These are phyloP conservation scores for Penicillium sp. DNA, from an alignment of 2,329 filamentous ascomycete species.

Conservation along the genomic window DNA sequence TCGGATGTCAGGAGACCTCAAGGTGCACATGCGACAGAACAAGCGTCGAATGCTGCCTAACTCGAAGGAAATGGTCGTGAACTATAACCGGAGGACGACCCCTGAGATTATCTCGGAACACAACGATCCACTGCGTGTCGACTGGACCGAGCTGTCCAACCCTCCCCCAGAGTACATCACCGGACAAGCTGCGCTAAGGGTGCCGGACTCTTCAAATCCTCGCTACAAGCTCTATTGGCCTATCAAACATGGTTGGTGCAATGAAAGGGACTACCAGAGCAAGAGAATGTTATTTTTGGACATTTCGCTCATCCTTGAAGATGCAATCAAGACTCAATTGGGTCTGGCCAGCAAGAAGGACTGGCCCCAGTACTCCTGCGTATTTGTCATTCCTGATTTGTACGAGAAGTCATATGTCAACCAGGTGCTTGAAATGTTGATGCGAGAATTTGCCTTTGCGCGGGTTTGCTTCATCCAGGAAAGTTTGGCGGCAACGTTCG, in stretches of 20 bases:
- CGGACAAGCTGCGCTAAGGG: constrained; percentile 75
- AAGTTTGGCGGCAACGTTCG: constrained; percentile 90
- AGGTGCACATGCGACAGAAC: constrained; percentile 84
- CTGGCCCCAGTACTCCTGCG: constrained; percentile 88
- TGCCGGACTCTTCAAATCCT: constrained; percentile 84
- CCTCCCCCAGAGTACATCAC: constrained; percentile 75
- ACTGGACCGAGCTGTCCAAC: constrained; percentile 81
- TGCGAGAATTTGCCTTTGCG: constrained; percentile 86
- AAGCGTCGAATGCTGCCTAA: constrained; percentile 96
- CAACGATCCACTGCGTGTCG: constrained; percentile 88
- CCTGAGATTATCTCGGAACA: constrained; percentile 88
- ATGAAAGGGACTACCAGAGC: constrained; percentile 82
- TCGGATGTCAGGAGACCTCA: constrained; percentile 81
- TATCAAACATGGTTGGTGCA: constrained; percentile 78
- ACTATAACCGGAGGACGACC: constrained; percentile 82
- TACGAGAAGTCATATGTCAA: constrained; percentile 95
- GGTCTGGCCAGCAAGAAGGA: constrained; percentile 73
- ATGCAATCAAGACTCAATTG: constrained; percentile 81
- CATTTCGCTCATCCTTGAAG: constrained; percentile 80
- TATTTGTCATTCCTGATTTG: constrained; percentile 94
- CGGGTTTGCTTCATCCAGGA: constrained; percentile 94
- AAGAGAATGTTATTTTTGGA: constrained; percentile 81
- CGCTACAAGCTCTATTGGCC: constrained; percentile 94
- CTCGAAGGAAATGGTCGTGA: constrained; percentile 90
- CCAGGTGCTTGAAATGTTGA: constrained; percentile 76